A percentile compares a stretch with the other conserved stretches of the same genome.
Conservation (phyloP, 1,284 basidiomycete species). For the Spongiforma sp. region DNA sequence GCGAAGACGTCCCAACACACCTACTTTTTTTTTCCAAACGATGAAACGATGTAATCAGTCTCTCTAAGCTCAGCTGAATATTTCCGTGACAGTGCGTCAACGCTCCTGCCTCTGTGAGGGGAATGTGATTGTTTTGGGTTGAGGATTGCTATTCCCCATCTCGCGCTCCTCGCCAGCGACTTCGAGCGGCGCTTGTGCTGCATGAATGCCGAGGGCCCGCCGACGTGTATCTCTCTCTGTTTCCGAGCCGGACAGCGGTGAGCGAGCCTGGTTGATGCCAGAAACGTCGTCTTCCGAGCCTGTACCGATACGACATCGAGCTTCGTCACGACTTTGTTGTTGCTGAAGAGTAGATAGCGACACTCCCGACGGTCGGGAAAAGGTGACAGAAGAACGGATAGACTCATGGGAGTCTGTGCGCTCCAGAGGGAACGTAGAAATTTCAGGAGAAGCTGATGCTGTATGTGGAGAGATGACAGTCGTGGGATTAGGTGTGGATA, state of each 20-base stretch:
- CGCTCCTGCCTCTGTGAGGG: constrained; percentile 47
- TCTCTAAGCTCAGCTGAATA: constrained; percentile 40
- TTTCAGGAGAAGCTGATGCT: constrained; percentile 53
- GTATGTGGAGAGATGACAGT: constrained; percentile 73
- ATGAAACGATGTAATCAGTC: no score
- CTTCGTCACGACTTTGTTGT: constrained; percentile 48
- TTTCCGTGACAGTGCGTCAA: constrained; percentile 54
- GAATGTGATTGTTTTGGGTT: constrained; percentile 42
- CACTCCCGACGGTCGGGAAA: constrained; percentile 64
- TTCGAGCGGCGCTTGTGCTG: constrained; percentile 53
- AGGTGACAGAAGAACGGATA: constrained; percentile 52
- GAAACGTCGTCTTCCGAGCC: constrained; percentile 31
- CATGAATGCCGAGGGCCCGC: constrained; percentile 45
- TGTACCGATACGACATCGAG: constrained; percentile 44
- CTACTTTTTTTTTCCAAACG: no score
- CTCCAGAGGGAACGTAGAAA: constrained; percentile 45
- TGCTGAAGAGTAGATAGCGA: constrained; percentile 62
- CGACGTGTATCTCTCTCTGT: constrained; percentile 54
- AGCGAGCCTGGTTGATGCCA: constrained; percentile 29
- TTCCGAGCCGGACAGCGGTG: constrained; percentile 56
- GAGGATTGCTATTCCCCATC: constrained; percentile 37
- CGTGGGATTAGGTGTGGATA: constrained; percentile 63
- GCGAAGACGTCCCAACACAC: no score
- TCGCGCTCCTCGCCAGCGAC: constrained; percentile 29
- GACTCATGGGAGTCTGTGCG: constrained; percentile 53